Conservation (phyloP, 2,329 filamentous ascomycete genomes). For the Coniochaeta sp. region DNA sequence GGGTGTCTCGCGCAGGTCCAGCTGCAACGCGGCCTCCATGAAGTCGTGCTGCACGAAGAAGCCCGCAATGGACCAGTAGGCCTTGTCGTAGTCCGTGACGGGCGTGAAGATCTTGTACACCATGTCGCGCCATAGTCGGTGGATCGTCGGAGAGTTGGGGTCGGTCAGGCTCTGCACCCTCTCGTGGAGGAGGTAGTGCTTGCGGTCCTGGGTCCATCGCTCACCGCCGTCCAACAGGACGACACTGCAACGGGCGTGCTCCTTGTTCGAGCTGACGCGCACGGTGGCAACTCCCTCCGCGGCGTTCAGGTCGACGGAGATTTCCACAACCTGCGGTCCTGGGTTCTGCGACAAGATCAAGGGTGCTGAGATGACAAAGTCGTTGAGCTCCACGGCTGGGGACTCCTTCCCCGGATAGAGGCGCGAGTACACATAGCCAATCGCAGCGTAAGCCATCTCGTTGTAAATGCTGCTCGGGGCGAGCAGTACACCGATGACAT, state of each 20-base stretch:
- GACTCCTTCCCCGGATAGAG: background rate
- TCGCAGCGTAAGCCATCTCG: constrained; percentile 49
- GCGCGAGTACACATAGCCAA: constrained; percentile 33
- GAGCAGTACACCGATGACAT: constrained; percentile 48
- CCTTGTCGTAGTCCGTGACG: constrained; percentile 5
- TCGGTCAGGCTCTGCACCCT: constrained; percentile 36
- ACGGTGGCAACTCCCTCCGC: background rate
- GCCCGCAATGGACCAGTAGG: constrained; percentile 11
- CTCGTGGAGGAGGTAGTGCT: constrained; percentile 27
- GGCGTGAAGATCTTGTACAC: constrained; percentile 10
- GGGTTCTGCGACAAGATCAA: background rate
- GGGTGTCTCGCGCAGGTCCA: constrained; percentile 6
- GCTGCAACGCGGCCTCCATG: constrained; percentile 8
- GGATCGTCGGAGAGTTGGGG: constrained; percentile 31
- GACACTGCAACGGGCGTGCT: constrained; percentile 23
- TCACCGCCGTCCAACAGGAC: constrained; percentile 44
- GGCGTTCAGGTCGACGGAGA: background rate
- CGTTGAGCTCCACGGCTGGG: background rate
- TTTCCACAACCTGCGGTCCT: background rate
- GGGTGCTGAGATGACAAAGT: background rate
- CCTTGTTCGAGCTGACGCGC: background rate
- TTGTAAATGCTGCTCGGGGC: constrained; percentile 45
- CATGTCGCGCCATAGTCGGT: constrained; percentile 46
- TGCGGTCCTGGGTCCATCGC: constrained; percentile 38
- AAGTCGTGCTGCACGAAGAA: constrained; percentile 12